Evolutionary conservation across 305 asterid species (phyloP).

Genomic region (Fraxinus platypoda): DNA sequence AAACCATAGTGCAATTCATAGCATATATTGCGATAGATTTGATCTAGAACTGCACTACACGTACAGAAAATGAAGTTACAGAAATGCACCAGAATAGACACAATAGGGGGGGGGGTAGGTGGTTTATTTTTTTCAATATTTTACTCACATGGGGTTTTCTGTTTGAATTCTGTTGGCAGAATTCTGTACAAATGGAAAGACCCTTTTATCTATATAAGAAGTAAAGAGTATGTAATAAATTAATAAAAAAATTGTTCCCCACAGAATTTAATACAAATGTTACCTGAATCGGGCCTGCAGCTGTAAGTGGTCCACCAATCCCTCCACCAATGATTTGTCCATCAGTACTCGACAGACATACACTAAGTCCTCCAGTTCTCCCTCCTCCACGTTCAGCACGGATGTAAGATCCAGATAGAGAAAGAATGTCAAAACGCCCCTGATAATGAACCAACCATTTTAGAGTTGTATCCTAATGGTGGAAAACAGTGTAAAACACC

Average conservation of each 20-base stretch:
- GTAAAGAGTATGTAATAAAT: background rate
- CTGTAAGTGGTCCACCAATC: constrained; percentile 57
- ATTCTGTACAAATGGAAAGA: too few species aligned
- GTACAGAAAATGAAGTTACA: too few species aligned
- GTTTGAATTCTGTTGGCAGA: too few species aligned
- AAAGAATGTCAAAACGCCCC: constrained; percentile 64
- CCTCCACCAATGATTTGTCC: constrained; percentile 71
- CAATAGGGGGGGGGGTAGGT: too few species aligned
- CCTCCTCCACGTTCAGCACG: constrained; percentile 58
- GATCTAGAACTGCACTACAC: background rate
- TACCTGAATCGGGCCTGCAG: constrained; percentile 71
- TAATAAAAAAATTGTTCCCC: background rate
- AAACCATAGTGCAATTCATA: background rate
- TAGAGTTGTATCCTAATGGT: constrained; percentile 3
- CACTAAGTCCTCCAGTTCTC: constrained; percentile 55
- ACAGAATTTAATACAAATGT: background rate
- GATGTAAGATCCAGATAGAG: constrained; percentile 58
- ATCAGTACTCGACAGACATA: constrained; percentile 52
- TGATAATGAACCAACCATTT: constrained; percentile 18
- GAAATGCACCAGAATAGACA: too few species aligned
- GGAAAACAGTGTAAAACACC: background rate
- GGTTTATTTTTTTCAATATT: too few species aligned
- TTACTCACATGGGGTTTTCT: too few species aligned
- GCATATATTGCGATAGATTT: background rate
- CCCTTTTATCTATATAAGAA: background rate